Base-by-base conservation (phyloP, 1,284 basidiomycete species). In the Cerioporus squamosus region DNA sequence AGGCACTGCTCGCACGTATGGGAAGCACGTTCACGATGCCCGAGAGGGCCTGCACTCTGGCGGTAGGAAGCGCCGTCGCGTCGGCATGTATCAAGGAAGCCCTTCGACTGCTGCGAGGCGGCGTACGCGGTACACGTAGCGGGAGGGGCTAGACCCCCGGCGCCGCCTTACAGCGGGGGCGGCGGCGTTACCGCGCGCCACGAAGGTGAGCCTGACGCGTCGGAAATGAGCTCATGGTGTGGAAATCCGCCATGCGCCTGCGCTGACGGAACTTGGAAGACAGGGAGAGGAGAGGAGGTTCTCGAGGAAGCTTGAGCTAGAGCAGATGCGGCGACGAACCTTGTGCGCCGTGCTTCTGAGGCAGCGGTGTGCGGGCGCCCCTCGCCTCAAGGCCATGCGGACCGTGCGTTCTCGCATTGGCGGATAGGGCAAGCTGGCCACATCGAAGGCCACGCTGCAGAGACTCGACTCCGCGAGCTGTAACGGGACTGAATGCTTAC, bases 191-290 rank as follows among this genome's bases (percentile, higher is more conserved):
- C 12, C 33, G 48, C 36, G 61, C 59, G 53, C 58, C 48, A 44
- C 49, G 38, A 43, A 48, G 58, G 55, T 51, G 47, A 50, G 50
- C 61, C 45, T 31, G 33, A 36, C 33, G 33, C 38, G 44, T 38
- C 59, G 57, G 62, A 58, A 56, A 61, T 61, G 59, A 59, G 44
- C 53, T 56, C 62, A 64, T 56, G 55, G 53, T 55, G 55, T 40
- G 40, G 22, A 49, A 51, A 33, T 18, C 36, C 50, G 42, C 47
- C 44, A n/a, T 48, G 31, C 47, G 33, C 44, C 42, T 5, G 31
- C 26, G n/a, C 44, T 53, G 44, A 44, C 24, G 36, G 45, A 58
- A 51, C 31, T n/a, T 53, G 38, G 36, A 57, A 62, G 55, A 48
- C 12, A 48, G 57, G 44, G 26, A 15, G 47, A 15, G 47, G 33